Base-by-base conservation (phyloP, 2,329 filamentous ascomycete genomes). In the Stemphylium vesicarium region DNA sequence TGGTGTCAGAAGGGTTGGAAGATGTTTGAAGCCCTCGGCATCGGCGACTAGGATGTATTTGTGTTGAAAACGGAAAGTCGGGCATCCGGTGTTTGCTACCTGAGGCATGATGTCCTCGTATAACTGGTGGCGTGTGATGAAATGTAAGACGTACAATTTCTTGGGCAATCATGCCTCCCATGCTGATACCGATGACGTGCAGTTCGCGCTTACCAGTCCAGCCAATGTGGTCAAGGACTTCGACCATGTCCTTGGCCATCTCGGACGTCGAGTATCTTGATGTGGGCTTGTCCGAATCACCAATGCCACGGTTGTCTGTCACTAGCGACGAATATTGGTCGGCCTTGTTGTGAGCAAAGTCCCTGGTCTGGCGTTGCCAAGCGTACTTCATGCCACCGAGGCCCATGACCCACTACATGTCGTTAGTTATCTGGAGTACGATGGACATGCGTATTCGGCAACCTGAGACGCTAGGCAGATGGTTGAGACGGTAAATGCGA, bases 151-250 rank as follows among this genome's bases (percentile, higher is more conserved):
- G 68, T 73, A 82, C 84, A 4, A 96, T 70, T 77, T 96, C 92
- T 75, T 96, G 92, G 2, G 90, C 86, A 66, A 96, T 94, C 92
- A 96, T 96, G 68, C 92, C 92, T 60, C 92, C 92, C 84, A 96
- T 90, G 55, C 88, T 91, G 61, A 94, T 86, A 51, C 92, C 92
- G 31, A 90, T 80, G 47, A 96, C 73, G 77, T 96, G 87, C 12
- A 88, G 63, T 46, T 84, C 72, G 79, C 81, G 77, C 65, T 80
- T 65, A 70, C 81, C 60, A 49, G 75, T 86, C 90, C 90, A 96
- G 59, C 85, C 86, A 9, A 95, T 72, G 65, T 90, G 84, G 61
- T 87, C 83, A 16, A 85, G 67, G 15, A 95, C 78, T 66, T 95
- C 90, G 60, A 93, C 70, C 20, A 85, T 75, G 76, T 96, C 92